Evolutionary conservation across 495 filamentous ascomycete species (phyloP).

Genomic region (Penicillium mononematosum): DNA sequence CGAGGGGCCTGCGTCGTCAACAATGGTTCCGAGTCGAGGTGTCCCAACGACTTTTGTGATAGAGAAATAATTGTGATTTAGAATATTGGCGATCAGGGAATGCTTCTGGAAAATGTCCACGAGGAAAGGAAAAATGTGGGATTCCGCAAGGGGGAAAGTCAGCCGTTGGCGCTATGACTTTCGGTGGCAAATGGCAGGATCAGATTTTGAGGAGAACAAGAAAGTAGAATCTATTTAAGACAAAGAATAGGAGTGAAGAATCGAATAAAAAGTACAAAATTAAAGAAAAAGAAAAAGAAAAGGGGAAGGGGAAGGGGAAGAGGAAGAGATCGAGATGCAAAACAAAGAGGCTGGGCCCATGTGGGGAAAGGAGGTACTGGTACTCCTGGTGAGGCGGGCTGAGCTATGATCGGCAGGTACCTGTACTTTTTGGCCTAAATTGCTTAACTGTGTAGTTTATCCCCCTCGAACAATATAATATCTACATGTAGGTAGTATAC

Average conservation of each 20-base stretch:
- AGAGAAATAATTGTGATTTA: not conserved
- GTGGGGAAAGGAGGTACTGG: conserved; percentile 21
- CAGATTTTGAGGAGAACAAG: not conserved
- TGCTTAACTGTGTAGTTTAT: not conserved
- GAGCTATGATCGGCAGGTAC: conserved; percentile 15
- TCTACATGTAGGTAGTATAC: too few species aligned
- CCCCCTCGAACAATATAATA: too few species aligned
- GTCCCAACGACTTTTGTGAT: not conserved
- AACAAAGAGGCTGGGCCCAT: conserved; percentile 29
- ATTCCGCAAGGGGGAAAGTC: conserved; percentile 7
- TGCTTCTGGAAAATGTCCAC: conserved; percentile 23
- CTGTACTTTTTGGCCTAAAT: not conserved
- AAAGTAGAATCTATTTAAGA: not conserved
- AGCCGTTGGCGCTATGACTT: conserved; percentile 5
- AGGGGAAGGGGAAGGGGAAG: conserved; percentile 14
- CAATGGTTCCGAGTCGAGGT: not conserved
- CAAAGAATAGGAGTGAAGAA: not conserved
- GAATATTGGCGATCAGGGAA: conserved; percentile 18
- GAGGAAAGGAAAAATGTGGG: conserved; percentile 9
- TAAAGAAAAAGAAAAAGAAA: not conserved
- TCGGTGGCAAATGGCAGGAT: not conserved
- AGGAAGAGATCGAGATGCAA: conserved; percentile 7
- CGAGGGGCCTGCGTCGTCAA: not conserved
- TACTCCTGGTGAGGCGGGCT: conserved; percentile 2
- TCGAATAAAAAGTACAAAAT: not conserved